Evolutionary conservation across 1,284 basidiomycete genomes (phyloP).

Genomic region (Fomitopsis pinicola): DNA sequence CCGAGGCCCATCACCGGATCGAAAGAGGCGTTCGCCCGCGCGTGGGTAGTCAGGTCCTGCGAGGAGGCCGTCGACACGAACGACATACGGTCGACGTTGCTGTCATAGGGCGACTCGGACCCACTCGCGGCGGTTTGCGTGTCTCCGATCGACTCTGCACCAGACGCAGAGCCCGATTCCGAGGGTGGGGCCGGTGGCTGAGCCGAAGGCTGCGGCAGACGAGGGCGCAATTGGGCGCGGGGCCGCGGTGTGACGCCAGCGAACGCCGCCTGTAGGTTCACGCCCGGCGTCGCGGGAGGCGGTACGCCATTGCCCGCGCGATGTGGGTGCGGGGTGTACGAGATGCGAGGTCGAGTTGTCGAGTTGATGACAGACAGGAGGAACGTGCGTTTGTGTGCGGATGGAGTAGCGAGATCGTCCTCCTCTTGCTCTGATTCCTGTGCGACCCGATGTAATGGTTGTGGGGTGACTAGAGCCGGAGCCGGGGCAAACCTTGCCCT

Average conservation of each 20-base stretch:
- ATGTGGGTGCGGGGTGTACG: conserved; percentile 62
- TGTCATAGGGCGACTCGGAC: conserved; percentile 21
- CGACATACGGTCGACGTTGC: conserved; percentile 43
- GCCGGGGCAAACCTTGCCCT: conserved; percentile 57
- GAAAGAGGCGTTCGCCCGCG: conserved; percentile 79
- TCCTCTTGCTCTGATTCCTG: conserved; percentile 8
- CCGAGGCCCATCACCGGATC: conserved; percentile 73
- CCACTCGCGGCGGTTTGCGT: conserved; percentile 2
- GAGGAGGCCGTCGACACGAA: conserved; percentile 79
- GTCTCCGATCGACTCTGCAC: conserved; percentile 15
- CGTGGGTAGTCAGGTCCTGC: conserved; percentile 77
- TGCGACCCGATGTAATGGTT: conserved; percentile 22
- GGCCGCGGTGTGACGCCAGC: conserved; percentile 56
- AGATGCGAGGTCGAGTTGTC: conserved; percentile 65
- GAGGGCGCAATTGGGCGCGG: conserved; percentile 26
- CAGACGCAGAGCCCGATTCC: conserved; percentile 22
- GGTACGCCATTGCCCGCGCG: conserved; percentile 14
- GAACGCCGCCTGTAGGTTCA: conserved; percentile 44
- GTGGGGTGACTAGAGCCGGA: conserved; percentile 13
- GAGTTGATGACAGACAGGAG: conserved; percentile 76
- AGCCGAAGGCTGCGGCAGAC: conserved; percentile 59
- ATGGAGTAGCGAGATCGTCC: conserved; percentile 49
- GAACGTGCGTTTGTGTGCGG: conserved; percentile 67
- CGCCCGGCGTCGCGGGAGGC: conserved; percentile 22
- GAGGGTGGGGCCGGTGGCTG: conserved; percentile 36